Percentiles rank a stretch among this genome's conserved stretches.
Conservation (phyloP, 352 stramenopile genomes). For the Globisporangium megalacanthum region DNA sequence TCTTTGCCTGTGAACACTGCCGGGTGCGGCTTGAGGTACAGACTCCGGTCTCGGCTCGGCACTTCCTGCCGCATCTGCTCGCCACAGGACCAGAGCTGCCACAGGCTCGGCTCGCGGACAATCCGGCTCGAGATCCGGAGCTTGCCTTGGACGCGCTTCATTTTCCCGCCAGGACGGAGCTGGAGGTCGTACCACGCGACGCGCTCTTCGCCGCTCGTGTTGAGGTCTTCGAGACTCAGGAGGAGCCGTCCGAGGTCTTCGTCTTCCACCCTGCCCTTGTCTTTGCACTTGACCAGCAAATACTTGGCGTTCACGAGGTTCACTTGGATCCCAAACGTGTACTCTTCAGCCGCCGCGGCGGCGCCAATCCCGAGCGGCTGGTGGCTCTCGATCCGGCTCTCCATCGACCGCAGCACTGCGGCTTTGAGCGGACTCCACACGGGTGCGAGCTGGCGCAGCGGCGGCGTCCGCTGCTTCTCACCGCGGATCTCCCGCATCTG, state of each 20-base stretch:
- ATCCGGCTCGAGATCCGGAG: slow-evolving; percentile 82
- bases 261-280: slow-evolving; percentile 80
- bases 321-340: slow-evolving; percentile 81
- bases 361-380: slow-evolving; percentile 82
- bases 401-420: slow-evolving; percentile 70
- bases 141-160: slow-evolving; percentile 84
- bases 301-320: slow-evolving; percentile 77
- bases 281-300: slow-evolving; percentile 84
- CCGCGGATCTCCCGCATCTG: slow-evolving; percentile 85
- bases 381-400: slow-evolving; percentile 73
- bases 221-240: slow-evolving; percentile 77
- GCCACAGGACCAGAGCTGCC: slow-evolving; percentile 78
- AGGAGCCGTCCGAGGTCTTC: slow-evolving; percentile 76
- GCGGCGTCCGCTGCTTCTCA: slow-evolving; percentile 81
- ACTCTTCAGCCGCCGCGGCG: slow-evolving; percentile 75
- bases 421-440: slow-evolving; percentile 84
- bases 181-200: slow-evolving; percentile 86
- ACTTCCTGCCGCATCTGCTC: slow-evolving; percentile 83
- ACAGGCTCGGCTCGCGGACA: slow-evolving; percentile 72
- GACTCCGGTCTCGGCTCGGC: slow-evolving; percentile 55
- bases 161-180: slow-evolving; percentile 67
- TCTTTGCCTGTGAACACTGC: slow-evolving; percentile 79
- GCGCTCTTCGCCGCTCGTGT: slow-evolving; percentile 76
- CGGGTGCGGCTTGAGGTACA: slow-evolving; percentile 83
- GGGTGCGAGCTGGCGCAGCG: slow-evolving; percentile 47